Base-by-base conservation (phyloP, 306 rosid species). In the Fagus sylvatica region DNA sequence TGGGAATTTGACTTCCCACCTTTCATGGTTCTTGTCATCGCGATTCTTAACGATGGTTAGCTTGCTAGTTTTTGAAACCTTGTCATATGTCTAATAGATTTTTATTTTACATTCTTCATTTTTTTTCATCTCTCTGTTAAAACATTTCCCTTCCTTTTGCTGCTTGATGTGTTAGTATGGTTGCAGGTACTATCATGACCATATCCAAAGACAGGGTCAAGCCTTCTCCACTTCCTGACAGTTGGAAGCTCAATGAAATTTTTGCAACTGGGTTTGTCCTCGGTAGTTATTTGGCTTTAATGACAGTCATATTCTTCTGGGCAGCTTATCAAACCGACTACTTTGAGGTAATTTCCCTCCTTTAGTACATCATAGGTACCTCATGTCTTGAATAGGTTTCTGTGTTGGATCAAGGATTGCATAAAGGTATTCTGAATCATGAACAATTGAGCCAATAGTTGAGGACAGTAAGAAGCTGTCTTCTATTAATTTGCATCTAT, bases 1-100 rank as follows among this genome's bases (percentile, higher is more conserved):
- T 91, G 96, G 96, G 53, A 74, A 75, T 91, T 87, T 59, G 88
- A 91, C 81, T 91, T 91, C 75, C 93, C 96, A 75, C 96, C 96
- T 57, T 89, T 89, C 78, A 91, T 89, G 96, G 89, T 89, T 86
- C 93, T 91, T 51, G 83, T 91, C 81, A 89, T 91, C 61, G 96
- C 93, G 73, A 81, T 91, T 73, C 90, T 91, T 79, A 91, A 91
- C 17, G 96, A 91, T 74, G 96, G 96, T 91, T 82, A 80, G 73
- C 73, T 77, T 49, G n/a, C 82, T 56, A 36, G 72, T 80, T 56
- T 69, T 33, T 69, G n/a, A 76, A 51, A 65, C 71, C 28, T 65
- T 48, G 12, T 11, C 16, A 53, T 41, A 15, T 22, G 28, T 54
- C 67, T 62, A 67, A 36, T 74, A 61, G 1, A 53, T 53, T 40